Base-by-base conservation (phyloP, 2,329 filamentous ascomycete genomes). In the Tolypocladium amazonense region DNA sequence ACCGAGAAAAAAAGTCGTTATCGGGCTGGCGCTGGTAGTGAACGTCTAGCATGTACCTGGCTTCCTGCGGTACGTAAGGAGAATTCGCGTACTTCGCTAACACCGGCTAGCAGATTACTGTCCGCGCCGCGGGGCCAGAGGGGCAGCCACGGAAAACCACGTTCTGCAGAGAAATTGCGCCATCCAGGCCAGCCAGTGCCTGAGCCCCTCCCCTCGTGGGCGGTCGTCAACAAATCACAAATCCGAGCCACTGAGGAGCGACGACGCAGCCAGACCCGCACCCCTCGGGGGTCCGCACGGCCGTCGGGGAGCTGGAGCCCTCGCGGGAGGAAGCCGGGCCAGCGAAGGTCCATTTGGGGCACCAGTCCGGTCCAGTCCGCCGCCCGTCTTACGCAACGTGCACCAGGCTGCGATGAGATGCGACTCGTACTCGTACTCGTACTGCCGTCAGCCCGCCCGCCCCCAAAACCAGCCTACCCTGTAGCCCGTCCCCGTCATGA, bases 111-210 rank as follows among this genome's bases (percentile, higher is more conserved):
- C 50, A 53, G 30, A 35, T 35, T 35, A 23, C 20, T 53, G 30
- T 53, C 50, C 30, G 50, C 30, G 50, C 18, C 30, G 9, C 50
- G 50, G 50, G 30, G 18, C 25, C 37, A 38, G 45, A 30, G 47
- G 43, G 57, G 57, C 27, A 39, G 33, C 56, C 58, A 30, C 58
- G 38, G 47, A 56, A 37, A 47, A 60, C 53, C 52, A 56, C 59
- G 33, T 18, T 50, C 59, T 54, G 54, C 55, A 59, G 30, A 47
- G 56, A 56, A 43, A 58, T 58, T 58, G 57, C 57, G 57, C 57
- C 47, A 58, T 58, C 57, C 23, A 27, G 20, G 43, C 50, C 50
- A 37, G 50, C 30, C 50, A 53, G 50, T 53, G 50, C 50, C 30
- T 53, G 50, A 14, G 30, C 47, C 47, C 47, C 25, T 27, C n/a